Base-by-base conservation (phyloP, 352 stramenopile species). In the Phytophthora idaei region DNA sequence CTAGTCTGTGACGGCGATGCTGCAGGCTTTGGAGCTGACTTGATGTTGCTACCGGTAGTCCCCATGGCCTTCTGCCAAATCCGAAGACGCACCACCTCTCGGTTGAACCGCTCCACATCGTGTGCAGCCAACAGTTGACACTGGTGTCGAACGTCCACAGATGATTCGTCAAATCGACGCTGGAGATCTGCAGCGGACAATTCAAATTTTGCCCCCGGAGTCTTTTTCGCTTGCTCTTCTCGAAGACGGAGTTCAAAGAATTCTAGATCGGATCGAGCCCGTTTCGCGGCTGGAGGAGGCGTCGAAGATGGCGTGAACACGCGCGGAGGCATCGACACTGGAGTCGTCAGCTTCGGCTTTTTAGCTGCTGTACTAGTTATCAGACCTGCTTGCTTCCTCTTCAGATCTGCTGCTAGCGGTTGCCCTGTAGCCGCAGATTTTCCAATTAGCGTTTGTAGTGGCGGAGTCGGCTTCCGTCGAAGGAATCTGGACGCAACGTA, bases 401-500 rank as follows among this genome's bases (percentile, higher is more conserved):
- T 71, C 32, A 75, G 42, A 53, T 75, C 52, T 50, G 44, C 34
- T 25, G 49, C 11, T 15, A 39, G 41, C 11, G 10, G 2, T 15
- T 21, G 2, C 3, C 41, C 48, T 31, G 64, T 42, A 51, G 46
- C 37, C 41, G 42, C 49, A 47, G 41, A 14, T 29, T 50, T 47
- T 5, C 21, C 15, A 44, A 55, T 28, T 11, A 48, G 36, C 6
- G 46, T 29, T 15, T 59, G 45, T 37, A 58, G 29, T 5, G 47
- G 36, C 9, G 51, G 57, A 14, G 41, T 63, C 5, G 67, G 34
- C 31, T 86, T 83, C 49, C 73, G 70, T 54, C 73, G 76, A 27
- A 91, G 58, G 52, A 91, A 90, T 39, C 80, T 85, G 12, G 81
- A 80, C 1, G 83, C 83, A 4, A 86, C 75, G 54, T 87, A 90